Evolutionary conservation across 345 rosid genomes (phyloP), one percentile per base, ranked within the genome.

Genomic region (Aegle marmelos): DNA sequence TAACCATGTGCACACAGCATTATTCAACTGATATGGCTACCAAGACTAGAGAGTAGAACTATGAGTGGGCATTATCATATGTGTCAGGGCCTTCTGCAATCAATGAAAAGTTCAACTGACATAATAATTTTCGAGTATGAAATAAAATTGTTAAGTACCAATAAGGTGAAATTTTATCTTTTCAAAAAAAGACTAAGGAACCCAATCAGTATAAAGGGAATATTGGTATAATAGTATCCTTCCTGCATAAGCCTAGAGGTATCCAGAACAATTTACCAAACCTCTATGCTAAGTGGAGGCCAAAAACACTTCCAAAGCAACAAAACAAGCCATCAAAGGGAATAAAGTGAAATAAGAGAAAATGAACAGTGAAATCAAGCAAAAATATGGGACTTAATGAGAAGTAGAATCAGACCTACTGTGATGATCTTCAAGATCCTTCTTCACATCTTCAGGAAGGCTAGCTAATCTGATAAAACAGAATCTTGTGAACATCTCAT

Each of bases 381-480:
- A 37, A 58, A 68, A 25, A 56, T 4, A 5, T 14, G 30, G 24
- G 53, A 68, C 24, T 7, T 22, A 39, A 53, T 10, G 41, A 73
- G 33, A 68, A 61, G 6, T 9, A 66, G 50, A 36, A 68, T 8
- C 60, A 58, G 37, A 95, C 98, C 97, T 91, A 82, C 97, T 95
- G 76, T 73, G 81, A 54, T 90, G 90, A 88, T 95, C 96, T 90
- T 93, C 99, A 70, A 93, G 95, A 81, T 90, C 94, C 79, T 80
- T 87, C 86, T 92, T 95, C 34, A 84, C 87, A 78, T 93, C 95
- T 77, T 89, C 90, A 37, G 98, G 95, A 85, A 95, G 87, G 61
- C 74, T 75, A 71, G 98, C 99, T 85, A 95, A 78, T 85, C 98
- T 95, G 84, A 79, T 54, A 74, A 76, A 57, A 85, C 64, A 65